phyloP scores from a whole-genome alignment of 2,329 filamentous ascomycete genomes.

The Aspergillus fumigatiaffinis region DNA sequence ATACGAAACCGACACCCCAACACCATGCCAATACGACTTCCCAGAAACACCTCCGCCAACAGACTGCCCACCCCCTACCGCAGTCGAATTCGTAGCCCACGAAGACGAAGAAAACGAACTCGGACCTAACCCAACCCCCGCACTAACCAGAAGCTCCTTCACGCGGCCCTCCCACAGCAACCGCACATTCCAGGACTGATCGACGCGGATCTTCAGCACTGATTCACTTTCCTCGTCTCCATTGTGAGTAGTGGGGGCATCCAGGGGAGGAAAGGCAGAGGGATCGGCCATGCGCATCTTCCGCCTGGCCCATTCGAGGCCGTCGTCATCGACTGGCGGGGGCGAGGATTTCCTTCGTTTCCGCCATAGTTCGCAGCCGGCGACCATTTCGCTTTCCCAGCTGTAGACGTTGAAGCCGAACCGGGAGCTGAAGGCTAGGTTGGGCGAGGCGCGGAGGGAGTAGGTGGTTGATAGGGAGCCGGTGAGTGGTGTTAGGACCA shows the following conservation, averaged over 20 bases:
- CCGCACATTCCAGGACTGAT: constrained; percentile 82
- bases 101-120: constrained; percentile 32
- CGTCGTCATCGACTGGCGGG: constrained; percentile 39
- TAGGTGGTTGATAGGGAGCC: constrained; percentile 90
- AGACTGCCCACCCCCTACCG: constrained; percentile 21
- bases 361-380: constrained; percentile 92
- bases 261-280: constrained; percentile 12
- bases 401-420: constrained; percentile 98
- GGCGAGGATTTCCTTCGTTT: constrained; percentile 35
- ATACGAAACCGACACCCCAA: constrained; percentile 41
- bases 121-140: constrained; percentile 78
- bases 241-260: constrained; percentile 15
- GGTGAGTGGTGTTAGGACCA: constrained; percentile 92
- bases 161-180: constrained; percentile 89
- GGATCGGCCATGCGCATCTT: constrained; percentile 31
- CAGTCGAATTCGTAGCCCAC: constrained; percentile 19
- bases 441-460: constrained; percentile 77
- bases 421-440: constrained; percentile 79
- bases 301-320: constrained; percentile 39
- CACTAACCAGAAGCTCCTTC: constrained; percentile 87
- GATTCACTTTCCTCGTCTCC: constrained; percentile 69
- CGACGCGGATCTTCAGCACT: constrained; percentile 83
- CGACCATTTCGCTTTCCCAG: constrained; percentile 89
- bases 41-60: constrained; percentile 24
- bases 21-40: constrained; percentile 38